A percentile compares a stretch with the other conserved stretches of the same genome.
phyloP scores from a whole-genome alignment of 305 asterid genomes.

The Caryopteris hybrid region DNA sequence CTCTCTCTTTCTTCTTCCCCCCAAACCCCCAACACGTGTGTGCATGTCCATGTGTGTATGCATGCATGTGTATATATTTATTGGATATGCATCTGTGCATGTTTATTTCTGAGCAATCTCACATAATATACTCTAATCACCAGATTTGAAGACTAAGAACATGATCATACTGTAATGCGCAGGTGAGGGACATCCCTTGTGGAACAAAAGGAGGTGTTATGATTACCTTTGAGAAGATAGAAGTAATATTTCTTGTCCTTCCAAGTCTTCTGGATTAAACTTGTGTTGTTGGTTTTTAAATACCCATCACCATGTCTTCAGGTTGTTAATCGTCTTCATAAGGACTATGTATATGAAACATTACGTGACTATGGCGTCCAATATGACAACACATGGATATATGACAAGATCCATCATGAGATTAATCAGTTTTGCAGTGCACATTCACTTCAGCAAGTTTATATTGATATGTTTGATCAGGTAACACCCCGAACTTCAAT shows the following conservation, averaged over 20 bases:
- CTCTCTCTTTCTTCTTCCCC: not conserved
- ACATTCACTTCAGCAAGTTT: conserved; percentile 97
- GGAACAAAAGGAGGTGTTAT: conserved; percentile 99
- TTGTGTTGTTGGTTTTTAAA: conserved; percentile 5
- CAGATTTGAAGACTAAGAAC: conserved; percentile 1
- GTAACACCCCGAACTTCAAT: conserved; percentile 27
- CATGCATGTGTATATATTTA: not conserved
- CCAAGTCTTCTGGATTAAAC: conserved; percentile 1
- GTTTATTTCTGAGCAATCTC: not conserved
- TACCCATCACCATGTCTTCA: conserved; percentile 29
- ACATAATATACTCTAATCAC: not conserved
- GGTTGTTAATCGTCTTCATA: conserved; percentile 95
- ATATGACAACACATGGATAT: conserved; percentile 98
- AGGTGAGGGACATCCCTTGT: conserved; percentile 98
- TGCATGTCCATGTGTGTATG: not conserved
- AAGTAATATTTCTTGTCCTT: conserved; percentile 43
- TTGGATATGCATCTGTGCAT: not conserved
- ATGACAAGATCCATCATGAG: conserved; percentile 99
- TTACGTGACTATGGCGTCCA: conserved; percentile 83
- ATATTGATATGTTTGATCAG: conserved; percentile 99
- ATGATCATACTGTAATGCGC: conserved; percentile 25
- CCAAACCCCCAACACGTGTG: not conserved
- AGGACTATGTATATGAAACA: conserved; percentile 81
- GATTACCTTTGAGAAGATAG: conserved; percentile 92
- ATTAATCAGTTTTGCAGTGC: conserved; percentile 97